Evolutionary conservation across 192 early-diverging fungal species (phyloP).

Genomic region (Bifiguratus adelaidae): DNA sequence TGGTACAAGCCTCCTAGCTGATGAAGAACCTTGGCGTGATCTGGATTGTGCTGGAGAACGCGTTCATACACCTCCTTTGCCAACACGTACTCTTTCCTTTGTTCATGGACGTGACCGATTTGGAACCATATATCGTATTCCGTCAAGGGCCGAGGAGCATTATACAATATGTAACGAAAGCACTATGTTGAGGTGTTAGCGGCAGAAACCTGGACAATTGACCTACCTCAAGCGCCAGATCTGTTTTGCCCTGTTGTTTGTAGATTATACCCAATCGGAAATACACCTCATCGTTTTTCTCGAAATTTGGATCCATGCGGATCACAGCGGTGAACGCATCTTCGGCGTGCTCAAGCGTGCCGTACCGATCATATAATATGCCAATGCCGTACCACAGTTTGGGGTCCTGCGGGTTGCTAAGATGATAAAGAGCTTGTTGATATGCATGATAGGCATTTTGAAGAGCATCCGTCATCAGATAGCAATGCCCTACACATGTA

Average conservation of each 20-base stretch:
- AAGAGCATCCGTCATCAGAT: slow-evolving; percentile 92
- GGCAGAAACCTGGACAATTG: not conserved
- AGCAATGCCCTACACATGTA: slow-evolving; percentile 67
- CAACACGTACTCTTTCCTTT: slow-evolving; percentile 69
- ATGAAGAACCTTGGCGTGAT: slow-evolving; percentile 92
- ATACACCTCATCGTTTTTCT: slow-evolving; percentile 97
- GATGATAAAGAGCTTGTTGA: slow-evolving; percentile 90
- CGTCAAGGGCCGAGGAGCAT: slow-evolving; percentile 88
- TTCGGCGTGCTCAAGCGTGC: slow-evolving; percentile 94
- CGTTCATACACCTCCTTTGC: slow-evolving; percentile 92
- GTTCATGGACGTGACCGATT: slow-evolving; percentile 94
- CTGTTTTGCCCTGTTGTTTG: slow-evolving; percentile 81
- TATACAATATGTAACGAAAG: slow-evolving; percentile 79
- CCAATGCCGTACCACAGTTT: slow-evolving; percentile 99
- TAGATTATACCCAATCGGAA: slow-evolving; percentile 98
- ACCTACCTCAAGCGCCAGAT: slow-evolving; percentile 54
- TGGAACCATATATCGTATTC: slow-evolving; percentile 98
- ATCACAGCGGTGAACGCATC: slow-evolving; percentile 95
- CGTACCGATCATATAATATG: slow-evolving; percentile 95
- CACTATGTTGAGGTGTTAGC: slow-evolving; percentile 46
- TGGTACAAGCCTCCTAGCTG: slow-evolving; percentile 97
- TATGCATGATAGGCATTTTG: slow-evolving; percentile 93
- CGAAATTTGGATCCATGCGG: slow-evolving; percentile 91
- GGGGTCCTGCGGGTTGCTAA: slow-evolving; percentile 89
- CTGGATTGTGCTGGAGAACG: slow-evolving; percentile 81